phyloP scores from a whole-genome alignment of 805 yeast species.

The Lachancea nothofagi region DNA sequence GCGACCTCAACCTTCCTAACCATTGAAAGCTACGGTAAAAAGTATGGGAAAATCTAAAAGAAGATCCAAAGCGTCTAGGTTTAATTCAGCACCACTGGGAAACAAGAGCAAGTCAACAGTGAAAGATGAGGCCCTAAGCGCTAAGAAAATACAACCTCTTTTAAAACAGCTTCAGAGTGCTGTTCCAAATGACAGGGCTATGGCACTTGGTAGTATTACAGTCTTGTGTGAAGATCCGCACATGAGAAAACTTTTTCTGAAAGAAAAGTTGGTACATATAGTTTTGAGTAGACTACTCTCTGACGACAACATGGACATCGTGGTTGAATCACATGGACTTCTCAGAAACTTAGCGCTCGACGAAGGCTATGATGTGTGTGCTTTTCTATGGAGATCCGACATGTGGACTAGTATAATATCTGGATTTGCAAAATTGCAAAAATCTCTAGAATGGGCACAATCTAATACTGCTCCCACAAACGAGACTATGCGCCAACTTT shows the following conservation, averaged over 20 bases:
- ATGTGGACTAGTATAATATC: constrained; percentile 59
- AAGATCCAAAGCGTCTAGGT: constrained; percentile 47
- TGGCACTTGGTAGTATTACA: constrained; percentile 70
- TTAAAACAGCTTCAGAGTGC: constrained; percentile 57
- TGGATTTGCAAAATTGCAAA: constrained; percentile 46
- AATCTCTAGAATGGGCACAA: constrained; percentile 42
- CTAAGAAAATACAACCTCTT: constrained; percentile 61
- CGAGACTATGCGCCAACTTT: constrained; percentile 44
- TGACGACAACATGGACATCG: constrained; percentile 68
- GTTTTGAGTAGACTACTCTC: constrained; percentile 59
- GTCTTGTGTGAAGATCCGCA: constrained; percentile 64
- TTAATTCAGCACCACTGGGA: constrained; percentile 35
- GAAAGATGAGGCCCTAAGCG: constrained; percentile 45
- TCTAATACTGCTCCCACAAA: constrained; percentile 28
- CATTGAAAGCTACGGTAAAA: too few species aligned
- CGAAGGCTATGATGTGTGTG: constrained; percentile 80
- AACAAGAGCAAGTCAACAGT: constrained; percentile 30
- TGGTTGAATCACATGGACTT: constrained; percentile 75
- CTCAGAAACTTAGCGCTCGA: constrained; percentile 75
- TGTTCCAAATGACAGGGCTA: constrained; percentile 64
- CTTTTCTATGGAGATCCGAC: constrained; percentile 69
- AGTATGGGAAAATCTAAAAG: constrained; percentile 81
- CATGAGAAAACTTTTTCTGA: constrained; percentile 57
- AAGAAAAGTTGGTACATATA: constrained; percentile 62
- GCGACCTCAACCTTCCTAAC: neutral